Conservation (phyloP, 2,329 filamentous ascomycete genomes). For the Calonectria ilicicola region DNA sequence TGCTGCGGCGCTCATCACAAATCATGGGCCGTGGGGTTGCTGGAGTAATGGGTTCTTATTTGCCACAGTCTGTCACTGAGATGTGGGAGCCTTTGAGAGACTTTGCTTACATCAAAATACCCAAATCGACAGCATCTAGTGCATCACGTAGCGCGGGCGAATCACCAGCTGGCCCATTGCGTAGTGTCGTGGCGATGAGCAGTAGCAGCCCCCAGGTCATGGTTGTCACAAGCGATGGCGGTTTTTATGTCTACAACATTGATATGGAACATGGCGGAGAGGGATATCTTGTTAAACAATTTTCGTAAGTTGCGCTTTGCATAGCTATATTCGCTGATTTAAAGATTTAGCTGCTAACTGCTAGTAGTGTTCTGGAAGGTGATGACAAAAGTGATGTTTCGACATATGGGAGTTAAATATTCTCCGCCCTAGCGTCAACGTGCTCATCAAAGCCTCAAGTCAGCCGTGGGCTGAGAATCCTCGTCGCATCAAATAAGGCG, state of each 20-base stretch:
- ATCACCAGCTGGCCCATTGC: conserved; percentile 65
- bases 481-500: conserved; percentile 8
- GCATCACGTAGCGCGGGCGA: conserved; percentile 44
- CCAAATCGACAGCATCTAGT: conserved; percentile 61
- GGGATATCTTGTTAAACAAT: conserved; percentile 90
- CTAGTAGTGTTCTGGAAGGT: conserved; percentile 62
- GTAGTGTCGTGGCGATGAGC: conserved; percentile 97
- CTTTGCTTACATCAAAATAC: conserved; percentile 96
- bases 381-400: conserved; percentile 67
- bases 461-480: not conserved
- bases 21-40: conserved; percentile 91
- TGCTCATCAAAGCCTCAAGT: not conserved
- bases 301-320: conserved; percentile 76
- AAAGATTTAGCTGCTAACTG: conserved; percentile 5
- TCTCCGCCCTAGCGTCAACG: not conserved
- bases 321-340: not conserved
- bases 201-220: conserved; percentile 95
- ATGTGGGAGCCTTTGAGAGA: conserved; percentile 97
- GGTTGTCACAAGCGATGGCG: conserved; percentile 96
- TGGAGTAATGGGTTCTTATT: conserved; percentile 89
- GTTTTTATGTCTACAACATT: conserved; percentile 95
- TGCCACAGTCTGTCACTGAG: conserved; percentile 93
- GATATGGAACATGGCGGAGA: conserved; percentile 96
- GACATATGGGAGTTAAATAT: conserved; percentile 50
- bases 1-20: conserved; percentile 94